phyloP scores from a whole-genome alignment of 768 basidiomycete genomes.

The Pleurotus sapidus region DNA sequence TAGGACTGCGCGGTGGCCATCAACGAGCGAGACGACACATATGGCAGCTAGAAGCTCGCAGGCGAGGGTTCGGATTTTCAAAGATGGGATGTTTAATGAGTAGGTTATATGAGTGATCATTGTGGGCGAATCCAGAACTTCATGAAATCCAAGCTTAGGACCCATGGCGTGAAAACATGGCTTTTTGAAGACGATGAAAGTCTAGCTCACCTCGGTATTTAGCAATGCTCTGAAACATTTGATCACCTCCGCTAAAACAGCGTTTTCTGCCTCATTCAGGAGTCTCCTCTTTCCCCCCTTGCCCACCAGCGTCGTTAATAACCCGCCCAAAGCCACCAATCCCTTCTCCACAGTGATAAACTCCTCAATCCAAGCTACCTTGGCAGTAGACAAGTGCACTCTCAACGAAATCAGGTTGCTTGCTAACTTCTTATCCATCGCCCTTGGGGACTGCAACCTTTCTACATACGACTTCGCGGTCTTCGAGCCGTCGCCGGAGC shows the following conservation, averaged over 20 bases:
- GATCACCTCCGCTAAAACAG: slow-evolving; percentile 68
- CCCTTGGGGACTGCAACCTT: slow-evolving; percentile 51
- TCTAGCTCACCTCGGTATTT: slow-evolving; percentile 72
- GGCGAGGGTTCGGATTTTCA: slow-evolving; percentile 65
- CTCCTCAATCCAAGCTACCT: slow-evolving; percentile 71
- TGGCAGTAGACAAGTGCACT: slow-evolving; percentile 83
- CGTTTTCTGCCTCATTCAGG: slow-evolving; percentile 64
- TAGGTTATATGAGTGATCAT: slow-evolving; percentile 74
- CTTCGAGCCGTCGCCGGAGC: slow-evolving; percentile 34
- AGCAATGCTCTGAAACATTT: slow-evolving; percentile 80
- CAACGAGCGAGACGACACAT: slow-evolving; percentile 65
- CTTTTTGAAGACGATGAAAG: background rate
- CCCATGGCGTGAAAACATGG: slow-evolving; percentile 9
- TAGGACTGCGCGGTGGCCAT: slow-evolving; percentile 74
- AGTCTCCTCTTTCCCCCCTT: slow-evolving; percentile 62
- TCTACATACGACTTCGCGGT: slow-evolving; percentile 65
- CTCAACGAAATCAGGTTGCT: slow-evolving; percentile 82
- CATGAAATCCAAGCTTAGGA: slow-evolving; percentile 65
- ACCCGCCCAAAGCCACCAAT: slow-evolving; percentile 53
- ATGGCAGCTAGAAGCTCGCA: slow-evolving; percentile 84
- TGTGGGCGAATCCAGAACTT: slow-evolving; percentile 59
- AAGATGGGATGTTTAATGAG: slow-evolving; percentile 60
- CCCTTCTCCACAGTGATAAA: slow-evolving; percentile 71
- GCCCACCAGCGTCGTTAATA: slow-evolving; percentile 61
- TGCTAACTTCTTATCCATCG: slow-evolving; percentile 56